Conservation (phyloP, 495 filamentous ascomycete species). For the Penicillium egyptiacum region DNA sequence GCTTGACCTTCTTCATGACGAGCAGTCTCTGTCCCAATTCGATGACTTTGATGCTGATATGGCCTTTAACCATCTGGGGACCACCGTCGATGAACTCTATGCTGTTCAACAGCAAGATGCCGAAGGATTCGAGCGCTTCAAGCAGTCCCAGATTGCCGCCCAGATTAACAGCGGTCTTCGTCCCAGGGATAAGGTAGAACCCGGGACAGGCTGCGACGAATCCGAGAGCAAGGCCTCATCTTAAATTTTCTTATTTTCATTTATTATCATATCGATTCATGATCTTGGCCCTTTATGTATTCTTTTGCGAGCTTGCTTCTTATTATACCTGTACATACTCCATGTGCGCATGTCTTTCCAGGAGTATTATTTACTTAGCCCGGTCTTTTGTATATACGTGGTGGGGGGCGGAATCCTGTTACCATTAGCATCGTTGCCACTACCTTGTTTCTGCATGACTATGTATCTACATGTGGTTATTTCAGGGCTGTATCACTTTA, state of each 20-base stretch:
- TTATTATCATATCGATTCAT: not conserved
- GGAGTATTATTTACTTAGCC: not conserved
- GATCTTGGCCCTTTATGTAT: not conserved
- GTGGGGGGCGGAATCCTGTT: constrained; percentile 2
- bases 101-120: constrained; percentile 56
- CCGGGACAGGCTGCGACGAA: constrained; percentile 11
- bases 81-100: constrained; percentile 53
- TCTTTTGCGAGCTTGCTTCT: not conserved
- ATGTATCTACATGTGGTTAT: not conserved
- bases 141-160: constrained; percentile 66
- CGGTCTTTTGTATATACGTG: constrained; percentile 11
- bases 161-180: constrained; percentile 54
- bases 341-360: not conserved
- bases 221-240: constrained; percentile 14
- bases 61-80: constrained; percentile 60
- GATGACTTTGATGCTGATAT: constrained; percentile 55
- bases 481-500: not conserved
- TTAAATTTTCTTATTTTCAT: constrained; percentile 6
- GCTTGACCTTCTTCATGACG: constrained; percentile 61
- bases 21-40: constrained; percentile 56
- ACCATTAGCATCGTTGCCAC: constrained; percentile 2
- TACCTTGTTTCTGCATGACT: constrained; percentile 1
- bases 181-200: not conserved
- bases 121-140: constrained; percentile 62
- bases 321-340: constrained; percentile 8